Percentiles rank a stretch among this genome's conserved stretches.
Evolutionary conservation across 768 basidiomycete genomes (phyloP).

Genomic region (Cyathus striatus): DNA sequence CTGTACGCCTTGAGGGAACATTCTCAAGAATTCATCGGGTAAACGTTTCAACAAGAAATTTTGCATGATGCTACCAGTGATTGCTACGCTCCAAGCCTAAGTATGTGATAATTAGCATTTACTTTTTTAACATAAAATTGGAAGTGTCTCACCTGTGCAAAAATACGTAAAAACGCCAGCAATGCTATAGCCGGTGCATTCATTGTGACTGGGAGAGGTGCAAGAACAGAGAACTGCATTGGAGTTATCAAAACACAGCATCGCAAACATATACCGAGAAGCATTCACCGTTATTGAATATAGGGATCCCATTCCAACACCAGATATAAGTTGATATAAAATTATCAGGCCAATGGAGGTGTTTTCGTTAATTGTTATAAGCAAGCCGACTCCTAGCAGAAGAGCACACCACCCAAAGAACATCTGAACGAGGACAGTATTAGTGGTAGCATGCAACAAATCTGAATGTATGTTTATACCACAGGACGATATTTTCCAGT

Average conservation of each 20-base stretch:
- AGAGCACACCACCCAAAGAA: neutral
- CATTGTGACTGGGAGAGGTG: neutral
- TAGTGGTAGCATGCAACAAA: too few species aligned
- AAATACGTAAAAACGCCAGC: neutral
- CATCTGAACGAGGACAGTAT: too few species aligned
- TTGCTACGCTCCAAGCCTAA: neutral
- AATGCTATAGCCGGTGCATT: neutral
- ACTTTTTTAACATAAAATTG: neutral
- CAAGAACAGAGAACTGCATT: neutral
- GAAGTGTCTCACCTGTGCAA: neutral
- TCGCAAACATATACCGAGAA: too few species aligned
- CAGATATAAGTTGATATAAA: neutral
- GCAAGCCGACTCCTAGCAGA: neutral
- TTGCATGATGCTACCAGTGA: neutral
- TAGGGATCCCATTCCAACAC: neutral
- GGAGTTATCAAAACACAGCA: too few species aligned
- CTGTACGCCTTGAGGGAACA: neutral
- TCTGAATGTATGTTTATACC: constrained; percentile 10
- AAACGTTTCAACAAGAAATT: neutral
- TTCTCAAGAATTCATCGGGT: neutral
- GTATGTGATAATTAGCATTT: neutral
- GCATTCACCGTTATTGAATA: too few species aligned
- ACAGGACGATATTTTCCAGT: constrained; percentile 18
- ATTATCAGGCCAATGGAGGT: neutral
- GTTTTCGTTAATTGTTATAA: neutral